Percentiles rank a stretch among this genome's conserved stretches.
Evolutionary conservation across 495 filamentous ascomycete genomes (phyloP).

Genomic region (Aspergillus ostianus): DNA sequence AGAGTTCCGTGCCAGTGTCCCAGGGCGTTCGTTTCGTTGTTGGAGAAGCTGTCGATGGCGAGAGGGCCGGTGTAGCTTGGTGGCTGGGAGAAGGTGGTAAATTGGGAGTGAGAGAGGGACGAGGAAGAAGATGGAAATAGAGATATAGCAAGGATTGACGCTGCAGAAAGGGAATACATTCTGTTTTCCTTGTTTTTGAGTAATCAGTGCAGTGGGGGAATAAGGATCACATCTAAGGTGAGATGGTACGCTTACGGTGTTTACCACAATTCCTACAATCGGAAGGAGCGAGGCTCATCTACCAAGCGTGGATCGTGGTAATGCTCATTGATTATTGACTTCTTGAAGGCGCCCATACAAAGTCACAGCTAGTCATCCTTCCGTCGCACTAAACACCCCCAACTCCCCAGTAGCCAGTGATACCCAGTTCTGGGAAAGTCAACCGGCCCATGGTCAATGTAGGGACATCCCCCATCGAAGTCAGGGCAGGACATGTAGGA

Average conservation of each 20-base stretch:
- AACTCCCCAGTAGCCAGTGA: not conserved
- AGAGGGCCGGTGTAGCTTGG: slow-evolving; percentile 27
- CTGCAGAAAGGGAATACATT: not conserved
- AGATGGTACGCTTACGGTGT: not conserved
- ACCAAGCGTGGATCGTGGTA: not conserved
- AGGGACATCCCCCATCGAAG: not conserved
- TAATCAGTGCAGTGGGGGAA: not conserved
- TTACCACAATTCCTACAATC: not conserved
- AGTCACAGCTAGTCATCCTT: not conserved
- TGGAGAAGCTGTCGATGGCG: slow-evolving; percentile 67
- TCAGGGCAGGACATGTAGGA: not conserved
- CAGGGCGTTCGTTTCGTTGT: slow-evolving; percentile 56
- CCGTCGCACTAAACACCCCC: not conserved
- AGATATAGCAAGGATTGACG: not conserved
- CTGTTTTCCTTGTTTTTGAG: not conserved
- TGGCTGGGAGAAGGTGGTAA: slow-evolving; percentile 23
- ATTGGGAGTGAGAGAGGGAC: slow-evolving; percentile 1
- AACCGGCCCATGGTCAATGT: not conserved
- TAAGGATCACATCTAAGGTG: not conserved
- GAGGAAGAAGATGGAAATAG: not conserved
- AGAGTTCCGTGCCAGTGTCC: slow-evolving; percentile 72
- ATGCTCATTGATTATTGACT: not conserved
- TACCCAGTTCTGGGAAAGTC: not conserved
- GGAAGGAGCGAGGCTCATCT: not conserved
- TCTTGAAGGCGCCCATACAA: not conserved